Percentiles rank a stretch among this genome's conserved stretches.
Evolutionary conservation across 2,329 filamentous ascomycete genomes (phyloP).

Genomic region (Ophiostoma perfectum): DNA sequence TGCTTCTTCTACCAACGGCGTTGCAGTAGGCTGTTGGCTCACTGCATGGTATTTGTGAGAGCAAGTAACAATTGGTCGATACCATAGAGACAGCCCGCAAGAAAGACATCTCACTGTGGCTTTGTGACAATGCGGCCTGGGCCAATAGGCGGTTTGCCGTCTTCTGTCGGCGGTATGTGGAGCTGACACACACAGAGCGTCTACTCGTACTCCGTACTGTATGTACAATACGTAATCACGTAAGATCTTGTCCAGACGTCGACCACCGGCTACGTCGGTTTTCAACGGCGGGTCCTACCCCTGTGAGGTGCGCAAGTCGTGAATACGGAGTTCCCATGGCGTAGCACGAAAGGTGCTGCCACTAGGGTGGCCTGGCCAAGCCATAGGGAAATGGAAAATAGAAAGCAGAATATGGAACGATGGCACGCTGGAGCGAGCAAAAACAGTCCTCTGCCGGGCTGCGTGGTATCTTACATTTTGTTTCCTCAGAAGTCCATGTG

Average conservation of each 20-base stretch:
- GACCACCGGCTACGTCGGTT: not conserved
- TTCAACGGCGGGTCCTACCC: not conserved
- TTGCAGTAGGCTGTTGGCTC: constrained; percentile 1
- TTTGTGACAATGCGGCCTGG: too few relatives aligned
- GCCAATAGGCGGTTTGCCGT: too few relatives aligned
- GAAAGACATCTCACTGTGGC: too few relatives aligned
- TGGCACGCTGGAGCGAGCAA: constrained; percentile 6
- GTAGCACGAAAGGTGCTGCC: not conserved
- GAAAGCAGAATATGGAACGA: not conserved
- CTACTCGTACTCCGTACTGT: too few relatives aligned
- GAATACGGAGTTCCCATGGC: constrained; percentile 2
- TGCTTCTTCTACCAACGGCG: not conserved
- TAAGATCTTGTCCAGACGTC: too few relatives aligned
- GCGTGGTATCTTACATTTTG: not conserved
- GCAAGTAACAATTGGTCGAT: too few relatives aligned
- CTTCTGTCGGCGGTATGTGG: too few relatives aligned
- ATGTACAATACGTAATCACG: not conserved
- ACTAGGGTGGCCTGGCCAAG: constrained; percentile 8
- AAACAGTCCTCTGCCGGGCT: constrained; percentile 2
- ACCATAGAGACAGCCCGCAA: too few relatives aligned
- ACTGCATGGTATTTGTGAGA: not conserved
- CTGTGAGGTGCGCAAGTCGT: constrained; percentile 9
- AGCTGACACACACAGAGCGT: too few relatives aligned
- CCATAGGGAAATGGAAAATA: not conserved
- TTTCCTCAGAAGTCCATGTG: not conserved